Percentiles rank a stretch among this genome's conserved stretches.
Conservation (phyloP, 176 grass and related monocot species). For the Thalia dealbata region DNA sequence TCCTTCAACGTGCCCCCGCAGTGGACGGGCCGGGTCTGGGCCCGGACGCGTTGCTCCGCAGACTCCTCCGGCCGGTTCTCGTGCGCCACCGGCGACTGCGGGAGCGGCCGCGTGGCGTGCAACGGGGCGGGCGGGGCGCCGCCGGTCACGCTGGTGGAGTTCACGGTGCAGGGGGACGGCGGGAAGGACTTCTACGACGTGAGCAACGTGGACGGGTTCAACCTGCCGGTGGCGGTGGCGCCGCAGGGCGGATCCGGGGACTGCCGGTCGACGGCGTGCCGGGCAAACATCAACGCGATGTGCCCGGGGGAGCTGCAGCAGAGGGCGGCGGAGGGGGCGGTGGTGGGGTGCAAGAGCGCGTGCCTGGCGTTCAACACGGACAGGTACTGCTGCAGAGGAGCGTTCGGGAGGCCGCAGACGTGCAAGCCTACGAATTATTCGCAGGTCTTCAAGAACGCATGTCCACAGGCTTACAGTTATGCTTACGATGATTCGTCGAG, state of each 20-base stretch:
- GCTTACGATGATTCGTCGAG: conserved; percentile 41
- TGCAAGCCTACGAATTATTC: conserved; percentile 40
- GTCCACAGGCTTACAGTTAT: conserved; percentile 59
- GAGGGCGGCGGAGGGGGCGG: not conserved
- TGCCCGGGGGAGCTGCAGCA: conserved; percentile 37
- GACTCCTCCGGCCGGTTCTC: conserved; percentile 28
- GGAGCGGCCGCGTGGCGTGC: conserved; percentile 29
- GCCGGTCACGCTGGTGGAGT: conserved; percentile 40
- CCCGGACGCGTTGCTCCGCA: conserved; percentile 26
- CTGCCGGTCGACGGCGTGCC: conserved; percentile 17
- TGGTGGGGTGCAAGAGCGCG: conserved; percentile 55
- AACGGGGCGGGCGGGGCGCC: conserved; percentile 25
- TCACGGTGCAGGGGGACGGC: conserved; percentile 32
- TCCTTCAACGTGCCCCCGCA: conserved; percentile 1
- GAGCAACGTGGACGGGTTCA: conserved; percentile 60
- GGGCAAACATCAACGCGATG: conserved; percentile 29
- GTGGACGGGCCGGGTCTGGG: conserved; percentile 59
- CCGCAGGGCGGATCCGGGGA: not conserved
- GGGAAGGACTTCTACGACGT: conserved; percentile 45
- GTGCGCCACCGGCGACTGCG: conserved; percentile 47
- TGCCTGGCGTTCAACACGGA: conserved; percentile 45
- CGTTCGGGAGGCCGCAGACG: conserved; percentile 19
- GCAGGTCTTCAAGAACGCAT: conserved; percentile 37
- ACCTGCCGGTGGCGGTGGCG: conserved; percentile 35
- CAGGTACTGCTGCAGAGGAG: conserved; percentile 44